Conservation (phyloP, 441 rosid species). For the Kokia cookei region DNA sequence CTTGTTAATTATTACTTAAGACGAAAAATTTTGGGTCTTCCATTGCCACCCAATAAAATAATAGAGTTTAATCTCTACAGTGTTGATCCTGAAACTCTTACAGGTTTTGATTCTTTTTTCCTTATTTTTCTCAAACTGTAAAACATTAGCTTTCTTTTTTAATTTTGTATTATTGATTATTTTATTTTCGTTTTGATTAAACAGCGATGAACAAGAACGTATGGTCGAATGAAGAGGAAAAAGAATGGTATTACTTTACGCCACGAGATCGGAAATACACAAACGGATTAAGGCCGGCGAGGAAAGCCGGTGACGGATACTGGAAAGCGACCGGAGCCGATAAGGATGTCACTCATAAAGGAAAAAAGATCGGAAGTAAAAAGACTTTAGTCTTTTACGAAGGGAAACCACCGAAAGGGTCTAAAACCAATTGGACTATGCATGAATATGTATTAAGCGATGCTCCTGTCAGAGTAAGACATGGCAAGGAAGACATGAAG, state of each 20-base stretch:
- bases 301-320: neutral
- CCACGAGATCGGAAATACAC: neutral
- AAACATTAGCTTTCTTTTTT: neutral
- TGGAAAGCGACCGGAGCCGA: neutral
- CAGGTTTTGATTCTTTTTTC: neutral
- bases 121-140: neutral
- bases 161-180: neutral
- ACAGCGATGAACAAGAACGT: neutral
- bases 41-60: neutral
- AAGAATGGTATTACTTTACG: conserved; percentile 3
- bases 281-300: neutral
- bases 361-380: neutral
- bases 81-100: neutral
- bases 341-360: neutral
- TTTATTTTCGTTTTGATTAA: neutral
- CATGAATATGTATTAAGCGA: neutral
- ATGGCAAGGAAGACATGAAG: neutral
- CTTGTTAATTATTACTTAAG: neutral
- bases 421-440: conserved; percentile 1
- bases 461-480: neutral
- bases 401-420: neutral
- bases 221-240: neutral
- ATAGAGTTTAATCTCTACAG: neutral
- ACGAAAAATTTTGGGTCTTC: neutral
- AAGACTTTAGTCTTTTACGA: neutral